These are phyloP conservation scores for Symbiodinium natans DNA, from an alignment of 73 alveolate genomes.

Conservation along the genomic window DNA sequence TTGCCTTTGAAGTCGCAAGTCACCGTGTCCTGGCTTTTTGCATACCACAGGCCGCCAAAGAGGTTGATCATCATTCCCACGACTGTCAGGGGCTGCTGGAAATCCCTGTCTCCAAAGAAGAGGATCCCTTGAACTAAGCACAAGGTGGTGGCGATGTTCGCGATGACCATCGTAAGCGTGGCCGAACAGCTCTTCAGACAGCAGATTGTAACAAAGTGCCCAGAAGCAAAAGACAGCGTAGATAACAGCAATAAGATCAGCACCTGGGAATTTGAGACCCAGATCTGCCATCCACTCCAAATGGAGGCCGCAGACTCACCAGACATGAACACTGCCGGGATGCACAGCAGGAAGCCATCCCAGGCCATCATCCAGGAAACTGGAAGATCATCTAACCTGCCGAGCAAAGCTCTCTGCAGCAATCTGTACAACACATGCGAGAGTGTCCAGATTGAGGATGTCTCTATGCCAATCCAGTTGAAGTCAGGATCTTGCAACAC, in stretches of 20 bases:
- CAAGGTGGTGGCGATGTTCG: conserved; percentile 37
- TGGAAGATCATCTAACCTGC: not conserved
- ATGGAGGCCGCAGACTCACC: no score
- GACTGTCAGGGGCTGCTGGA: conserved; percentile 28
- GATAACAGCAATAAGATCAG: conserved; percentile 33
- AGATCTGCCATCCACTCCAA: not conserved
- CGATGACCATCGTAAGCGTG: conserved; percentile 58
- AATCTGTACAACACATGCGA: conserved; percentile 32
- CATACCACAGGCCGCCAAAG: conserved; percentile 60
- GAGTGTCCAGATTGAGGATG: conserved; percentile 9
- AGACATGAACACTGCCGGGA: not conserved
- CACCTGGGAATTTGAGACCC: not conserved
- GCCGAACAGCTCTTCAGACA: conserved; percentile 47
- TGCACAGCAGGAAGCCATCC: conserved; percentile 48
- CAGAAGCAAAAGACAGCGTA: conserved; percentile 8
- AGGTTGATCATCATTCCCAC: conserved; percentile 65
- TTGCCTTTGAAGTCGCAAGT: not conserved
- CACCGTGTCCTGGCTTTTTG: conserved; percentile 10
- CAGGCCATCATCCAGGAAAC: conserved; percentile 40
- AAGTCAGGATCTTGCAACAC: conserved; percentile 33
- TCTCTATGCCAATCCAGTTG: not conserved
- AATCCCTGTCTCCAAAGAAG: conserved; percentile 9
- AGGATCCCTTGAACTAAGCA: conserved; percentile 78
- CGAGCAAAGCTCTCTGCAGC: conserved; percentile 40
- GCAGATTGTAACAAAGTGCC: conserved; percentile 33